These are phyloP conservation scores for Agrocybe pediades DNA, from an alignment of 768 basidiomycete species.

Conservation along the genomic window DNA sequence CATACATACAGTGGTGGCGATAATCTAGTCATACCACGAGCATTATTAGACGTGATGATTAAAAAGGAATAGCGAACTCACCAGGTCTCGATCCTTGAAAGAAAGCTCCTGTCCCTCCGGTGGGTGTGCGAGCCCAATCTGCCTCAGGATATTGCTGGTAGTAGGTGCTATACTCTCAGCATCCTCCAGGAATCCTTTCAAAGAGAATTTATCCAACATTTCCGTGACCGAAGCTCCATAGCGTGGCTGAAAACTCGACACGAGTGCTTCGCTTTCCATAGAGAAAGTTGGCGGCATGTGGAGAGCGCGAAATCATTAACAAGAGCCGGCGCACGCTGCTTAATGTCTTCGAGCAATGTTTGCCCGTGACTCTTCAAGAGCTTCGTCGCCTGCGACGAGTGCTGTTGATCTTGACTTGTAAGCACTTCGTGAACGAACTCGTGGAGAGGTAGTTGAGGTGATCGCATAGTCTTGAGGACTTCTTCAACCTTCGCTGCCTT, in stretches of 20 bases:
- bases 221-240: not conserved
- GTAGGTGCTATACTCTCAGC: conserved; percentile 10
- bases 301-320: conserved; percentile 9
- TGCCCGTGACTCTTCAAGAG: conserved; percentile 8
- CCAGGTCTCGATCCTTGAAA: conserved; percentile 10
- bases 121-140: conserved; percentile 1
- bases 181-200: not conserved
- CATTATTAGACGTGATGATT: not conserved
- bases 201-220: conserved; percentile 9
- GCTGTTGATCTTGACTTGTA: conserved; percentile 3
- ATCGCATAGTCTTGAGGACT: not conserved
- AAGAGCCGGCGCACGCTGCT: conserved; percentile 1
- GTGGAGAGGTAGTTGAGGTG: not conserved
- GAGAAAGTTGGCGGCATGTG: conserved; percentile 1
- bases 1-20: conserved; percentile 16
- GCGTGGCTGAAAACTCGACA: not conserved
- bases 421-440: conserved; percentile 4
- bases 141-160: conserved; percentile 8
- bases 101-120: not conserved
- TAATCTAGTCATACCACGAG: conserved; percentile 8
- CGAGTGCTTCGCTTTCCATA: conserved; percentile 1
- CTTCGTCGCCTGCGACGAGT: conserved; percentile 9
- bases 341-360: not conserved
- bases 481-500: not conserved
- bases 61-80: conserved; percentile 1